Percentiles rank a stretch among this genome's conserved stretches.
Evolutionary conservation across 148 eudicot species (phyloP).

Genomic region (Vaccinium myrtillus): DNA sequence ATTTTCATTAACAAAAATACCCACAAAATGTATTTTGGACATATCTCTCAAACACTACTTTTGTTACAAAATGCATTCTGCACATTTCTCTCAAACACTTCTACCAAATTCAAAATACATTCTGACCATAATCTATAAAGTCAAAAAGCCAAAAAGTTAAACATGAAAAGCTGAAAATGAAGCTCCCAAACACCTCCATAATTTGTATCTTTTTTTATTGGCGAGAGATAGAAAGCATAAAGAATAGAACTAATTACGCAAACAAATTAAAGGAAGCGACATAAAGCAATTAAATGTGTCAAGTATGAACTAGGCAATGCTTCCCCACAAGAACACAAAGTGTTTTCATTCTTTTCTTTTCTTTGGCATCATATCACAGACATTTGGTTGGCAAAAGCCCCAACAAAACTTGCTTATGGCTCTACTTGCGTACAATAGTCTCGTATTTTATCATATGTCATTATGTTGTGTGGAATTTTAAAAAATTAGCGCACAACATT

Average conservation of each 20-base stretch:
- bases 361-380: conserved; percentile 1
- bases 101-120: too few relatives aligned
- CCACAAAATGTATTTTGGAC: too few relatives aligned
- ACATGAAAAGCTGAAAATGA: too few relatives aligned
- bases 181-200: too few relatives aligned
- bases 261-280: background rate
- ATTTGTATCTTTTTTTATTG: background rate
- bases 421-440: background rate
- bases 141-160: too few relatives aligned
- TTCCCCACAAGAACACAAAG: conserved; percentile 12
- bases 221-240: background rate
- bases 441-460: background rate
- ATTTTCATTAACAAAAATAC: too few relatives aligned
- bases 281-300: background rate
- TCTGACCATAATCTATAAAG: too few relatives aligned
- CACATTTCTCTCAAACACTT: too few relatives aligned
- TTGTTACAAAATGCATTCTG: too few relatives aligned
- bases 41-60: too few relatives aligned
- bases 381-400: conserved; percentile 5
- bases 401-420: background rate
- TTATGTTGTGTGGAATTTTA: background rate
- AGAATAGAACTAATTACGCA: background rate
- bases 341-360: background rate
- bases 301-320: conserved; percentile 6
- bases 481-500: background rate